Evolutionary conservation across 2,329 filamentous ascomycete species (phyloP), one percentile per base, ranked within the genome.

Genomic region (Cercospora beticola): DNA sequence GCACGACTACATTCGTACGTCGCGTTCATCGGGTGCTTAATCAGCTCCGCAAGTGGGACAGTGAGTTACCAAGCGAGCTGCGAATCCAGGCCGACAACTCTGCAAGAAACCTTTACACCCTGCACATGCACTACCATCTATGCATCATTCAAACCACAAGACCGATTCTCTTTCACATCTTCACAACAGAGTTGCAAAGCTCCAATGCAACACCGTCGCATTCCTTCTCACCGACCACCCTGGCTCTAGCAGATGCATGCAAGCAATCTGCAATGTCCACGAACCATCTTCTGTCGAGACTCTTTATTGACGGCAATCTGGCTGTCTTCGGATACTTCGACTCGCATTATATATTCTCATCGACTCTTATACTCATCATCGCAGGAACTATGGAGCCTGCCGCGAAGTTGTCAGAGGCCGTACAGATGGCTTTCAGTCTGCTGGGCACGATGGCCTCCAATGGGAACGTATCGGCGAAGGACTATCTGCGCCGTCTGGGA

Each of bases 301-400:
- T 79, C 18, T 85, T 83, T 81, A 79, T 84, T 4, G 80, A 83
- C 31, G 83, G 83, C 0, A 80, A 81, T 0, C 83, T 85, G 62
- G 77, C 80, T 0, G 83, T 80, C 0, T 83, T 84, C 49, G 83
- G 84, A 67, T 85, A 83, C 72, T 82, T 82, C 56, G 80, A 82
- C 72, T 80, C 81, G 0, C 82, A 84, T 49, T 84, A 83, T 52
- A 79, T 85, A 26, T 85, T 85, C 71, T 83, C 83, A 0, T 79
- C 82, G 0, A 79, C 82, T 2, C 81, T 81, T 0, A 79, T 84
- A 2, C 77, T 85, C 4, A 81, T 82, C 4, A 78, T 84, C 2
- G 83, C 83, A 16, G 71, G 72, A 31, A 70, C 75, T 6, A 73
- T 79, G 69, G 12, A 82, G 79, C 64, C 74, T 81, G 0, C 74